Evolutionary conservation across 73 alveolate genomes (phyloP), one percentile per base, ranked within the genome.

Genomic region (Blepharisma stoltei): DNA sequence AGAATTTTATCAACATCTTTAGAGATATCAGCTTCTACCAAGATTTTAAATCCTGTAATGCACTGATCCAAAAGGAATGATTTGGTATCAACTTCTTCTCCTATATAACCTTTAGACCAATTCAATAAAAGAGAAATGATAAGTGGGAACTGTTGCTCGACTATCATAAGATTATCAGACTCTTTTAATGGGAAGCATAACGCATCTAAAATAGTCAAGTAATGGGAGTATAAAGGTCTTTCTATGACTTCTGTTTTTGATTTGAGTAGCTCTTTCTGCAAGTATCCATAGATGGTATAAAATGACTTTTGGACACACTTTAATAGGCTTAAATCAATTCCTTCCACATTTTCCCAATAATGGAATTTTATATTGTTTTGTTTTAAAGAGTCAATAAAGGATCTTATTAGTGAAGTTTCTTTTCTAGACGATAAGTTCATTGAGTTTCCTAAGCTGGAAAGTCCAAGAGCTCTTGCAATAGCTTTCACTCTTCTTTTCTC

Each of bases 21-120:
- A 2, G 2, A 1, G 5, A 14, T 5, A 1, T 25, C 45, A 9
- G 46, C 73, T 18, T 38, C 73, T 18, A 47, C 5, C 1, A 60
- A 1, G 5, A 60, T n/a, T 20, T n/a, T 14, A 0, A 60, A 60
- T 38, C 45, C 73, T 20, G 73, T 5, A n/a, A 60, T 38, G 23
- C 73, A 60, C 2, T 1, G 14, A 2, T 60, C 73, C 5, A 14
- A 1, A 18, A 60, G 45, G 4, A 60, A 60, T 9, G 2, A 47
- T 5, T 5, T 60, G 0, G 73, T 14, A 1, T 14, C 23, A 60
- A 60, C 73, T 25, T 60, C 73, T 60, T 60, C 73, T 20, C 73
- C 73, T 1, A 60, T 20, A 60, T 60, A 60, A 1, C 73, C 73
- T 25, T 60, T 60, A 14, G 73, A n/a, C 73, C 73, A 60, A 1